These are phyloP conservation scores for Ustilago trichophora DNA, from an alignment of 1,284 basidiomycete genomes.

Conservation along the genomic window DNA sequence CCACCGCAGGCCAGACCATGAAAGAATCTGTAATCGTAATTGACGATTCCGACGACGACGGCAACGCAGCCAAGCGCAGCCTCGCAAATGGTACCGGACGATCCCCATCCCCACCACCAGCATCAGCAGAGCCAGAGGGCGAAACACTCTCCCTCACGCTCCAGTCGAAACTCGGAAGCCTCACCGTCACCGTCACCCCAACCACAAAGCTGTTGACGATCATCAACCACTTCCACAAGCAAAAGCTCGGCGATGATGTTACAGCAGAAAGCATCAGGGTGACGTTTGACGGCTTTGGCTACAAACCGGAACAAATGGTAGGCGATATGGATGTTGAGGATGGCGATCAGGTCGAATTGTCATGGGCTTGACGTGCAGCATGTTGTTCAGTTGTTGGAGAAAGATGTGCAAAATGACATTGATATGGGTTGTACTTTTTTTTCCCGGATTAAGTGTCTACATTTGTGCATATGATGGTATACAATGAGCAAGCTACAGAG, in stretches of 20 bases:
- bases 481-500: not conserved
- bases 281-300: conserved; percentile 35
- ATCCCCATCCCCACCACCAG: not conserved
- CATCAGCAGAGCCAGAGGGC: too few relatives aligned
- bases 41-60: conserved; percentile 25
- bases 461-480: not conserved
- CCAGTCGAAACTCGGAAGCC: conserved; percentile 21
- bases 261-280: conserved; percentile 2
- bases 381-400: not conserved
- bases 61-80: not conserved
- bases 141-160: conserved; percentile 39
- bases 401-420: not conserved
- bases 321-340: conserved; percentile 48
- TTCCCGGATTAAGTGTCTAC: too few relatives aligned
- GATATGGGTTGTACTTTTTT: too few relatives aligned
- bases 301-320: conserved; percentile 17
- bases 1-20: not conserved
- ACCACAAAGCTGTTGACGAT: conserved; percentile 39
- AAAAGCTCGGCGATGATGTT: not conserved
- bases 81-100: not conserved
- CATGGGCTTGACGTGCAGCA: conserved; percentile 8
- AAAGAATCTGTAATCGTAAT: conserved; percentile 4
- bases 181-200: conserved; percentile 41
- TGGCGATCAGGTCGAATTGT: conserved; percentile 27
- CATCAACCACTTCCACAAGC: conserved; percentile 37